Conservation (phyloP, 2,329 filamentous ascomycete genomes). For the Elsinoe batatas region DNA sequence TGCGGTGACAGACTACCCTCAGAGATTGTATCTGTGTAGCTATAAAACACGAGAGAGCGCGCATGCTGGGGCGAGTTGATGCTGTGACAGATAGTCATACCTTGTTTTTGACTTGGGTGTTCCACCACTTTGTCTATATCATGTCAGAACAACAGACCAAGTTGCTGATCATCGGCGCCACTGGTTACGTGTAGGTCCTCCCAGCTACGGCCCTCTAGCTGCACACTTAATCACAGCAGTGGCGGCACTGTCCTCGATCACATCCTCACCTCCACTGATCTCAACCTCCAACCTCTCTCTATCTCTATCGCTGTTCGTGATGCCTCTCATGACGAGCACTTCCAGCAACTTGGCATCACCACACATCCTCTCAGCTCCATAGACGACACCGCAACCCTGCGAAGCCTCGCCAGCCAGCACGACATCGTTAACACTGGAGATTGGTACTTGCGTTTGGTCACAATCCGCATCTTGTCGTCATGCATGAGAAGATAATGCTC, state of each 20-base stretch:
- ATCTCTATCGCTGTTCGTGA: background rate
- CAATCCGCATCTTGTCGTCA: no score
- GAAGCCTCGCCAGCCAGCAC: slow-evolving; percentile 22
- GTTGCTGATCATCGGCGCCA: background rate
- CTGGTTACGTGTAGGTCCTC: background rate
- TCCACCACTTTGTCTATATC: no score
- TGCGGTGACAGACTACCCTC: no score
- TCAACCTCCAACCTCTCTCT: background rate
- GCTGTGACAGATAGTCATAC: no score
- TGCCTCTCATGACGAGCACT: background rate
- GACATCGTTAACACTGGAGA: slow-evolving; percentile 3
- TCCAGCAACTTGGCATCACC: background rate
- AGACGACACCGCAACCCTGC: slow-evolving; percentile 3
- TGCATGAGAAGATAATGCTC: no score
- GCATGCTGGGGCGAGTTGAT: no score
- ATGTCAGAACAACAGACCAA: background rate
- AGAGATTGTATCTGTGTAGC: no score
- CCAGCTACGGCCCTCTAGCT: no score
- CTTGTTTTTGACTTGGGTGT: no score
- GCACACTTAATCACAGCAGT: background rate
- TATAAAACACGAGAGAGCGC: no score
- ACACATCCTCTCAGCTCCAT: background rate
- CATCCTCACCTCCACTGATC: background rate
- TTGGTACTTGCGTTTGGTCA: no score
- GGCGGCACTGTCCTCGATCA: background rate